phyloP scores from a whole-genome alignment of 768 basidiomycete genomes.

The Chiua virens region DNA sequence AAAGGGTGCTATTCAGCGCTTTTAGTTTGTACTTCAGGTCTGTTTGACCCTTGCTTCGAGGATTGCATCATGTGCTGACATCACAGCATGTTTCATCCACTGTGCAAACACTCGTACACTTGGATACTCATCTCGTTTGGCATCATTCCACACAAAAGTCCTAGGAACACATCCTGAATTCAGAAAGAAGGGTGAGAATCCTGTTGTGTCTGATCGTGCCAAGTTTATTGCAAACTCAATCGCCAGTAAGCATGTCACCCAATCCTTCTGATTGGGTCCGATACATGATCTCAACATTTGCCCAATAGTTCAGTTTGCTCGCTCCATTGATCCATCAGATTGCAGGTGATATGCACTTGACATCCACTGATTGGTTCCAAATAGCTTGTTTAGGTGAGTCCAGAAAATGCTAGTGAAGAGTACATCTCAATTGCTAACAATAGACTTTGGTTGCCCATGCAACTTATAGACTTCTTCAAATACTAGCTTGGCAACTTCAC shows the following conservation, averaged over 20 bases:
- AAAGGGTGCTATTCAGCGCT: not conserved
- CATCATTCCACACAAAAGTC: constrained; percentile 18
- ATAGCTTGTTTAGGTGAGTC: constrained; percentile 4
- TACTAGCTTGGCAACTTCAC: constrained; percentile 38
- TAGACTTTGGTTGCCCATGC: constrained; percentile 9
- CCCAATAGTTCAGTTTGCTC: constrained; percentile 4
- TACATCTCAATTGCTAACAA: constrained; percentile 25
- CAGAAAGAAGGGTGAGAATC: constrained; percentile 19
- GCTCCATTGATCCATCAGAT: constrained; percentile 33
- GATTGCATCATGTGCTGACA: constrained; percentile 34
- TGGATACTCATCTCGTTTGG: constrained; percentile 9
- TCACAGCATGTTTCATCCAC: constrained; percentile 26
- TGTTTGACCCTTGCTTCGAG: constrained; percentile 35
- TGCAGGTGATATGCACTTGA: constrained; percentile 33
- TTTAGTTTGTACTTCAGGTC: constrained; percentile 26
- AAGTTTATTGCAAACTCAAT: constrained; percentile 28
- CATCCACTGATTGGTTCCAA: constrained; percentile 7
- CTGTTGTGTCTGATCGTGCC: constrained; percentile 12
- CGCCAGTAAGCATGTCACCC: not conserved
- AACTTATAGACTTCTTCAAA: constrained; percentile 36
- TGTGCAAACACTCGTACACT: constrained; percentile 31
- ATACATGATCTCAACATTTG: constrained; percentile 14
- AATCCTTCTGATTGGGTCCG: constrained; percentile 7
- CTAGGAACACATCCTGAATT: no score
- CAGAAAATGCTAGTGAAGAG: constrained; percentile 31